Percentiles rank a stretch among this genome's conserved stretches.
Evolutionary conservation across 805 yeast genomes (phyloP).

Genomic region (Lipomyces spencermartinsiae): DNA sequence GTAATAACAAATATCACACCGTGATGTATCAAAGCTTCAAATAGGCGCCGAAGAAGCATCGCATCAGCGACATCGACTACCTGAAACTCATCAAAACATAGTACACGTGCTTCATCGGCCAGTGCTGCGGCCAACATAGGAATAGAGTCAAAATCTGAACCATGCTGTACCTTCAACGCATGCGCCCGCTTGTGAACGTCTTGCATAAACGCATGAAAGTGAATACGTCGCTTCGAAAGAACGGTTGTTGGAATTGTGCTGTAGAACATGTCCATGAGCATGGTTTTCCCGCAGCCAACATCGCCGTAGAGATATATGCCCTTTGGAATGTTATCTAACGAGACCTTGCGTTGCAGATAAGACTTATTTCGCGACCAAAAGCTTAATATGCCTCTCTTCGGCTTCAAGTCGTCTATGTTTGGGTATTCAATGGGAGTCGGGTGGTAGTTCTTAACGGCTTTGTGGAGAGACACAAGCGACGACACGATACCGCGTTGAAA

Average conservation of each 20-base stretch:
- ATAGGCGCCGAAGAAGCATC: conserved; percentile 83
- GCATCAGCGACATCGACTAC: conserved; percentile 99
- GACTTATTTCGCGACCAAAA: conserved; percentile 25
- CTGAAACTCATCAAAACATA: conserved; percentile 97
- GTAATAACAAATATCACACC: conserved; percentile 93
- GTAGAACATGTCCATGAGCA: conserved; percentile 96
- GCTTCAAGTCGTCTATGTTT: conserved; percentile 56
- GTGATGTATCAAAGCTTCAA: conserved; percentile 64
- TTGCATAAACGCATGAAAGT: conserved; percentile 98
- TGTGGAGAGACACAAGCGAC: conserved; percentile 65
- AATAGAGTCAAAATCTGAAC: conserved; percentile 78
- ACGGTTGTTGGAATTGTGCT: conserved; percentile 73
- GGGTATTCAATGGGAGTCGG: conserved; percentile 70
- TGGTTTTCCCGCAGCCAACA: conserved; percentile 98
- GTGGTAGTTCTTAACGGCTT: conserved; percentile 57
- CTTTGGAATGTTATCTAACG: conserved; percentile 53
- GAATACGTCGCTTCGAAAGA: conserved; percentile 79
- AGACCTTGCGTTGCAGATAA: conserved; percentile 13
- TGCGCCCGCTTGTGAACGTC: conserved; percentile 86
- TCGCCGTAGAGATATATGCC: conserved; percentile 96
- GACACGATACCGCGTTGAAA: conserved; percentile 78
- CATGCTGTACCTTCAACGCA: conserved; percentile 68
- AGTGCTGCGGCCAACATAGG: conserved; percentile 85
- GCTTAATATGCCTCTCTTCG: conserved; percentile 51
- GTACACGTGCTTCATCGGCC: conserved; percentile 72